A percentile compares a stretch with the other conserved stretches of the same genome.
Conservation (phyloP, 495 filamentous ascomycete genomes). For the Lasiosphaeriaceae sp. region DNA sequence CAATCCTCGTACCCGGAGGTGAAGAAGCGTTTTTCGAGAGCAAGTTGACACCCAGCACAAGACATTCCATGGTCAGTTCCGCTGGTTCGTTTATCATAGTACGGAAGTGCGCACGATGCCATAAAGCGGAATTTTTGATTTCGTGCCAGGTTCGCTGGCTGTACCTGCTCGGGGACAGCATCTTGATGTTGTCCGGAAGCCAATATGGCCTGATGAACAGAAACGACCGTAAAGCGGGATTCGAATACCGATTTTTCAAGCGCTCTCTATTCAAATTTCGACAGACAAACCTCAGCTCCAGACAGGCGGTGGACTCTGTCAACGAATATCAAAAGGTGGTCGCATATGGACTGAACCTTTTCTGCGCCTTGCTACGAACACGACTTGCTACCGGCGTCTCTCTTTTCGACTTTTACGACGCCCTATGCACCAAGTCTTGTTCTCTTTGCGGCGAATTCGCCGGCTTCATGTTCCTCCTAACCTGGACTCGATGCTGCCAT, state of each 20-base stretch:
- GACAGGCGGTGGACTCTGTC: constrained; percentile 34
- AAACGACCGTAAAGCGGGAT: constrained; percentile 30
- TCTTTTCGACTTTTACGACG: constrained; percentile 32
- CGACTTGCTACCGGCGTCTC: constrained; percentile 27
- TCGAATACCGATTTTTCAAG: constrained; percentile 23
- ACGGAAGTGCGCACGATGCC: constrained; percentile 36
- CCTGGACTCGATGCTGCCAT: constrained; percentile 37
- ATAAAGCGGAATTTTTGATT: constrained; percentile 33
- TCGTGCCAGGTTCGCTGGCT: constrained; percentile 18
- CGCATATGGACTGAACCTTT: constrained; percentile 34
- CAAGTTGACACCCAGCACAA: constrained; percentile 40
- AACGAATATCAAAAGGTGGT: constrained; percentile 30
- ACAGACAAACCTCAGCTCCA: constrained; percentile 33
- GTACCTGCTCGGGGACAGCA: constrained; percentile 11
- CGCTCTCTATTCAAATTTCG: constrained; percentile 40
- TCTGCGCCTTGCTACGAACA: constrained; percentile 40
- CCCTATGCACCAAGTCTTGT: constrained; percentile 34
- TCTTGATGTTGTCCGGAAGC: constrained; percentile 20
- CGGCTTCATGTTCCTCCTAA: constrained; percentile 33
- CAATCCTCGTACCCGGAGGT: constrained; percentile 22
- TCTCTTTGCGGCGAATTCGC: constrained; percentile 31
- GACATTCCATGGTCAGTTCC: constrained; percentile 33
- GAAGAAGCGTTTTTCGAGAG: constrained; percentile 32
- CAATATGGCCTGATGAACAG: constrained; percentile 29
- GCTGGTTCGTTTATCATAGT: constrained; percentile 36